Evolutionary conservation across 1,139 yeast genomes (phyloP).

Genomic region (Candida freyschussii): DNA sequence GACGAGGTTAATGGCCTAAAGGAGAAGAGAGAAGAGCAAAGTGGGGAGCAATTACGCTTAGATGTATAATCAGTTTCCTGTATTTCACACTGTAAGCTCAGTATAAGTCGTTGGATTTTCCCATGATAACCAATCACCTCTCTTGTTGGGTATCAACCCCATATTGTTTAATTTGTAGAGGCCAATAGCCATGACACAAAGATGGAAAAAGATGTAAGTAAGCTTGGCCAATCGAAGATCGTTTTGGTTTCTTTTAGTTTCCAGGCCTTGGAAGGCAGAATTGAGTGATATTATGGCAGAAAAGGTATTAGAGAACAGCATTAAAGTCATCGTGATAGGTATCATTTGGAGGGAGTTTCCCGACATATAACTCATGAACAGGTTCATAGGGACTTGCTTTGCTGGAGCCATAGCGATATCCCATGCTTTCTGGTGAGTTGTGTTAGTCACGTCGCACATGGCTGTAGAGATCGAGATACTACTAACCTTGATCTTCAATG

Average conservation of each 20-base stretch:
- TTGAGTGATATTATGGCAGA: constrained; percentile 63
- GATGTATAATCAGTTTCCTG: constrained; percentile 1
- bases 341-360: constrained; percentile 88
- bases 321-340: constrained; percentile 85
- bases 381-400: constrained; percentile 81
- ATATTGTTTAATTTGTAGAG: constrained; percentile 77
- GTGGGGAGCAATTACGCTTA: neutral
- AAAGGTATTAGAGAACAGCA: constrained; percentile 75
- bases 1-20: neutral
- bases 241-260: constrained; percentile 33
- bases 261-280: constrained; percentile 37
- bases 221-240: constrained; percentile 45
- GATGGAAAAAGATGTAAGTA: constrained; percentile 53
- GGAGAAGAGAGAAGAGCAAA: neutral
- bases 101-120: constrained; percentile 41
- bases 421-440: constrained; percentile 82
- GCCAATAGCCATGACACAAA: constrained; percentile 68
- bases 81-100: constrained; percentile 10
- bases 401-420: constrained; percentile 81
- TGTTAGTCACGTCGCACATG: constrained; percentile 2
- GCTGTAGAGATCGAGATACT: no score
- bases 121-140: constrained; percentile 93
- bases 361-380: constrained; percentile 88
- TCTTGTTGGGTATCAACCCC: constrained; percentile 87
- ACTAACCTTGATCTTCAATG: constrained; percentile 11